Percentiles rank a stretch among this genome's conserved stretches.
Evolutionary conservation across 768 basidiomycete genomes (phyloP).

Genomic region (Favolaschia claudopus): DNA sequence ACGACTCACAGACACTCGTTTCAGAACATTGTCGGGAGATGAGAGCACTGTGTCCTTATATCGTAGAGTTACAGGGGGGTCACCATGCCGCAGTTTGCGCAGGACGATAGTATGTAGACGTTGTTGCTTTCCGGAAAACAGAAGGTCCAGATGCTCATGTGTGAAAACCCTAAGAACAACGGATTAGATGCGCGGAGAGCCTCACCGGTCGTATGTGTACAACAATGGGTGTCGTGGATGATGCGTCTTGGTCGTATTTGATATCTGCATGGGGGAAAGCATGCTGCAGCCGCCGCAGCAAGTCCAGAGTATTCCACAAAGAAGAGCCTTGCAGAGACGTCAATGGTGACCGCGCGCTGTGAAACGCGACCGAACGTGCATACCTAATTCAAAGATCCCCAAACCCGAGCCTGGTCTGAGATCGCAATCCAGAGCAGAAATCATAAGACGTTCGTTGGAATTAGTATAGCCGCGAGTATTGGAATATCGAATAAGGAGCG

Average conservation of each 20-base stretch:
- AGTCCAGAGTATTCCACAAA: slow-evolving; percentile 79
- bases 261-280: slow-evolving; percentile 83
- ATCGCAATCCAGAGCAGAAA: slow-evolving; percentile 76
- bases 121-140: slow-evolving; percentile 83
- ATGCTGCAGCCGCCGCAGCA: slow-evolving; percentile 69
- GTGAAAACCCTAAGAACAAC: neutral
- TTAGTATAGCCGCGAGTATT: no score
- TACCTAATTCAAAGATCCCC: slow-evolving; percentile 82
- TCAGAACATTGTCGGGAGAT: slow-evolving; percentile 64
- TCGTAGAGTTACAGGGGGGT: slow-evolving; percentile 71
- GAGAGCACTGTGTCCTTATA: slow-evolving; percentile 74
- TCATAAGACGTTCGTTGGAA: slow-evolving; percentile 53
- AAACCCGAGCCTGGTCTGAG: slow-evolving; percentile 78
- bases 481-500: no score
- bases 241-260: slow-evolving; percentile 80
- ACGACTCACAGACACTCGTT: slow-evolving; percentile 70
- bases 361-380: slow-evolving; percentile 1
- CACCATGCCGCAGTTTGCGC: slow-evolving; percentile 68
- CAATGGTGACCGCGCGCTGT: neutral
- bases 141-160: slow-evolving; percentile 71
- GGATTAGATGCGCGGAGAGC: neutral
- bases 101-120: slow-evolving; percentile 82
- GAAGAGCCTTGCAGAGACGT: slow-evolving; percentile 62
- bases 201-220: slow-evolving; percentile 71
- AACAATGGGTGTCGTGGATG: slow-evolving; percentile 75